Evolutionary conservation across 2,329 filamentous ascomycete species (phyloP).

Genomic region (Eurotiales sp.): DNA sequence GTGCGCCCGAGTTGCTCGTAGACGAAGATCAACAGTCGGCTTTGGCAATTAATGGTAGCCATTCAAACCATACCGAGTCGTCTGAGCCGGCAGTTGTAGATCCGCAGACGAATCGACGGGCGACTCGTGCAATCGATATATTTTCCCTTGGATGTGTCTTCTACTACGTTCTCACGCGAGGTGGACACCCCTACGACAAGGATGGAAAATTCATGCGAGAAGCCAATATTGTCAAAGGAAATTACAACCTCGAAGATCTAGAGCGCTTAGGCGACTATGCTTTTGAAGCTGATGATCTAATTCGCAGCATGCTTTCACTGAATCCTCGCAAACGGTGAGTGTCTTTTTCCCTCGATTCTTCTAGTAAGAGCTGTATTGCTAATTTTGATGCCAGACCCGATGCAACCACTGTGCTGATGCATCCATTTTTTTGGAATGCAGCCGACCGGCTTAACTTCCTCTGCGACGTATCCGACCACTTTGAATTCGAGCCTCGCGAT

Average conservation of each 20-base stretch:
- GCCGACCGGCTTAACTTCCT: constrained; percentile 88
- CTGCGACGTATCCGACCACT: constrained; percentile 95
- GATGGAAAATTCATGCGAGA: constrained; percentile 94
- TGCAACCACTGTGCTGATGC: constrained; percentile 75
- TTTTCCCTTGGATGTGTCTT: constrained; percentile 98
- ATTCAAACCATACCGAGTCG: constrained; percentile 40
- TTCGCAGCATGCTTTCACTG: constrained; percentile 71
- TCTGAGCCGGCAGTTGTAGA: constrained; percentile 52
- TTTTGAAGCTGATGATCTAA: constrained; percentile 81
- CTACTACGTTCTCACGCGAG: constrained; percentile 95
- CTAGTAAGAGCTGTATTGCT: background rate
- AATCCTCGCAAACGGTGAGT: constrained; percentile 59
- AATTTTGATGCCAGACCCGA: constrained; percentile 51
- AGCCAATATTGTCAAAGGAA: constrained; percentile 92
- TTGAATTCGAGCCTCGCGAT: constrained; percentile 85
- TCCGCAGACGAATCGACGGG: constrained; percentile 64
- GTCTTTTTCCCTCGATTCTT: constrained; percentile 17
- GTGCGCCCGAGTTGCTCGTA: constrained; percentile 85
- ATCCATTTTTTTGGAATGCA: constrained; percentile 94
- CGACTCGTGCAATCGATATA: constrained; percentile 94
- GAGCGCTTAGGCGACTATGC: constrained; percentile 77
- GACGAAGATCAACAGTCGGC: constrained; percentile 63
- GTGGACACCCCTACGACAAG: constrained; percentile 88
- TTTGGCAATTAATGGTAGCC: constrained; percentile 21
- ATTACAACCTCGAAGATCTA: constrained; percentile 67